These are phyloP conservation scores for Cystobasidium sp. DNA, from an alignment of 1,284 basidiomycete species.

Conservation along the genomic window DNA sequence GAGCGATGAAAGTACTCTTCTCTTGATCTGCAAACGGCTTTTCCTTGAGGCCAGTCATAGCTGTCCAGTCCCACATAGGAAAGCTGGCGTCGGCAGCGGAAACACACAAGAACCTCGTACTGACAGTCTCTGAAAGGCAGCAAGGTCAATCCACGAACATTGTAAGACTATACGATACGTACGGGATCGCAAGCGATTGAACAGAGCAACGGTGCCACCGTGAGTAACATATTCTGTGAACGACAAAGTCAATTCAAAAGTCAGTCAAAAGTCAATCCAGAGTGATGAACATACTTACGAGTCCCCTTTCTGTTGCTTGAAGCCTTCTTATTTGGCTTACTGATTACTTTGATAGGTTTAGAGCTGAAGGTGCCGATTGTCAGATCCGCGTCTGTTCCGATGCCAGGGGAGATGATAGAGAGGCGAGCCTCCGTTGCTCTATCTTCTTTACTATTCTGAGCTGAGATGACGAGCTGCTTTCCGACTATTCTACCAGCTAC, in stretches of 20 bases:
- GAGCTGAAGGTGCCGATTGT: conserved; percentile 84
- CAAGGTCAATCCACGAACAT: neutral
- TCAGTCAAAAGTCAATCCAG: conserved; percentile 43
- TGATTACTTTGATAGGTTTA: conserved; percentile 92
- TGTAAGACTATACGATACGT: conserved; percentile 63
- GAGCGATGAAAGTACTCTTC: conserved; percentile 54
- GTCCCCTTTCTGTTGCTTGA: conserved; percentile 91
- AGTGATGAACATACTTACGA: conserved; percentile 57
- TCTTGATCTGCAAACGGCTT: conserved; percentile 58
- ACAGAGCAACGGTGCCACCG: conserved; percentile 90
- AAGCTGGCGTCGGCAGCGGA: conserved; percentile 86
- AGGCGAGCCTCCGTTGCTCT: conserved; percentile 74
- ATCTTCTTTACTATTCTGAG: conserved; percentile 54
- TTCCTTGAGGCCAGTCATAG: conserved; percentile 78
- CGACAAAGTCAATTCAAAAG: conserved; percentile 23
- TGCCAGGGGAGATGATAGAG: conserved; percentile 80
- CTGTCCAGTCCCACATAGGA: conserved; percentile 82
- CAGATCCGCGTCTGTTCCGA: conserved; percentile 68
- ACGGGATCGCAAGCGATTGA: conserved; percentile 90
- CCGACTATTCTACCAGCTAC: conserved; percentile 76
- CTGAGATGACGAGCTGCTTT: conserved; percentile 86
- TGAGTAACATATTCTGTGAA: conserved; percentile 85
- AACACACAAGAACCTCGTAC: conserved; percentile 90
- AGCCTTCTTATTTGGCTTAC: conserved; percentile 73
- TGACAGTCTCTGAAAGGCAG: conserved; percentile 52